phyloP scores from a whole-genome alignment of 73 alveolate genomes.

The Stentor roeselii region DNA sequence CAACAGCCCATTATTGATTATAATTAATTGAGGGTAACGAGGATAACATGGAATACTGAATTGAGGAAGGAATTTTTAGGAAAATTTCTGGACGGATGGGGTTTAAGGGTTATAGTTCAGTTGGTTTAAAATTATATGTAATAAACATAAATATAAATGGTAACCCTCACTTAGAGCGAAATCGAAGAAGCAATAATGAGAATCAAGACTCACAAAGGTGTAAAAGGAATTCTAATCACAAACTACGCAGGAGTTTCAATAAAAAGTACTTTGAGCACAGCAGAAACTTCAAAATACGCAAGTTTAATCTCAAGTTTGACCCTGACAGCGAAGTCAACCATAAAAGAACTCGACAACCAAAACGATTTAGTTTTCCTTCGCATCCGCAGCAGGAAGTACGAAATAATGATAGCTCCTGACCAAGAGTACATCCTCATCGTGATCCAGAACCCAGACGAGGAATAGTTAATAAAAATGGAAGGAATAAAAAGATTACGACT shows the following conservation, averaged over 20 bases:
- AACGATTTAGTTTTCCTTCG: conserved; percentile 54
- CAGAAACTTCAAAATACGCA: conserved; percentile 33
- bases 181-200: conserved; percentile 59
- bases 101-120: too few relatives aligned
- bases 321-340: conserved; percentile 72
- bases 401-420: conserved; percentile 62
- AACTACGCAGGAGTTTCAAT: conserved; percentile 52
- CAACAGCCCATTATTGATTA: conserved; percentile 1
- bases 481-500: background rate
- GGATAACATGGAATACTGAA: background rate
- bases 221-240: conserved; percentile 52
- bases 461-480: conserved; percentile 22
- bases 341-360: conserved; percentile 46
- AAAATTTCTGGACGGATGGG: background rate
- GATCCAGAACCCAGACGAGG: conserved; percentile 67
- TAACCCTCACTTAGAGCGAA: conserved; percentile 29
- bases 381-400: conserved; percentile 48
- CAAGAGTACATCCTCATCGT: conserved; percentile 51
- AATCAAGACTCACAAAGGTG: conserved; percentile 60
- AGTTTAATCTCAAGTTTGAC: conserved; percentile 58
- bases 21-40: background rate
- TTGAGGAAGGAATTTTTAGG: background rate
- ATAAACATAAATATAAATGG: too few relatives aligned
- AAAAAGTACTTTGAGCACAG: conserved; percentile 44
- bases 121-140: too few relatives aligned